Conservation (phyloP, 2,329 filamentous ascomycete genomes). For the Verticillium isaacii region DNA sequence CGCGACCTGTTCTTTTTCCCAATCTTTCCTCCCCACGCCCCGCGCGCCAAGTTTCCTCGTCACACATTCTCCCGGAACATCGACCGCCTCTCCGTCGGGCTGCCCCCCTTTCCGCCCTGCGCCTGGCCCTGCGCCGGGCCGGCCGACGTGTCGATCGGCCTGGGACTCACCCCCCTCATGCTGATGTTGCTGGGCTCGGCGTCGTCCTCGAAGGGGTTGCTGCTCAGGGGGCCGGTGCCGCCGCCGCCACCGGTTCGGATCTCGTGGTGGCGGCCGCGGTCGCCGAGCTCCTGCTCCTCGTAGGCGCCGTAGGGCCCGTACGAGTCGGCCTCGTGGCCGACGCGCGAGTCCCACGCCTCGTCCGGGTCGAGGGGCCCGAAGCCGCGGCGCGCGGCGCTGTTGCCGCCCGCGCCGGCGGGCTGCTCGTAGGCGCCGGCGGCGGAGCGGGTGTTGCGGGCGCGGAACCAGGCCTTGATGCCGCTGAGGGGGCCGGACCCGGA, state of each 20-base stretch:
- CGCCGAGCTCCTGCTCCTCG: conserved; percentile 66
- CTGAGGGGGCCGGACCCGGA: conserved; percentile 22
- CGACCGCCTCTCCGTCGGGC: conserved; percentile 63
- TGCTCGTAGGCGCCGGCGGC: conserved; percentile 69
- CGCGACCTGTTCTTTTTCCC: too few relatives aligned
- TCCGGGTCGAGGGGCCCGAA: conserved; percentile 73
- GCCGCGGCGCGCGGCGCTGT: conserved; percentile 42
- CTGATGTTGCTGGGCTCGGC: conserved; percentile 57
- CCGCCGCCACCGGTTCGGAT: conserved; percentile 19
- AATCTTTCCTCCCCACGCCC: background rate
- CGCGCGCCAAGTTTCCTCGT: conserved; percentile 1
- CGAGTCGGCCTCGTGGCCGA: conserved; percentile 66
- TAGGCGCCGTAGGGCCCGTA: conserved; percentile 61
- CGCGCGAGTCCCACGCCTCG: conserved; percentile 79
- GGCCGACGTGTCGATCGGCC: conserved; percentile 57
- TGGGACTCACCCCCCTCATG: conserved; percentile 68
- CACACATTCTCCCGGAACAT: conserved; percentile 67
- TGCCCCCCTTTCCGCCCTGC: conserved; percentile 32
- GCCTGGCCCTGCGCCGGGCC: conserved; percentile 32
- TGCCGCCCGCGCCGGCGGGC: conserved; percentile 30
- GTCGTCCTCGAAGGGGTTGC: conserved; percentile 69
- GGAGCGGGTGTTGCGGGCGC: conserved; percentile 56
- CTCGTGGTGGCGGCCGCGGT: conserved; percentile 12
- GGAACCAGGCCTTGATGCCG: conserved; percentile 68
- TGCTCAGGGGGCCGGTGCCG: conserved; percentile 33